These are phyloP conservation scores for Fusarium kyushuense DNA, from an alignment of 2,329 filamentous ascomycete genomes.

Conservation along the genomic window DNA sequence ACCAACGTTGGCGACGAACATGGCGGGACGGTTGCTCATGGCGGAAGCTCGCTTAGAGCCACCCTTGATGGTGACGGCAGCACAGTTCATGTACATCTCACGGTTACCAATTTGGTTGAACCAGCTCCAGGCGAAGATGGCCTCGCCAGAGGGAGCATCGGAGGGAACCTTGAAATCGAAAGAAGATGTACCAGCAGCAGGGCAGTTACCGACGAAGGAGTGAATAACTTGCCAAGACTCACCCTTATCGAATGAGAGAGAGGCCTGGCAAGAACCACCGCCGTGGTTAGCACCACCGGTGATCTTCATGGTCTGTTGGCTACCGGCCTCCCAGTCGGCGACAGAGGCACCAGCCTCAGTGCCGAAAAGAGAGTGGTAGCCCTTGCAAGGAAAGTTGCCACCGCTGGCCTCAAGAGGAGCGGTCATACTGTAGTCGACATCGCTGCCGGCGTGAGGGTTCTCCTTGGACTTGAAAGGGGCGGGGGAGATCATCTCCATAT, in stretches of 20 bases:
- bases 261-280: constrained; percentile 82
- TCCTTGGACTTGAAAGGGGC: constrained; percentile 65
- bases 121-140: constrained; percentile 81
- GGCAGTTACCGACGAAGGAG: constrained; percentile 68
- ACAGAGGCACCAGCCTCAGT: constrained; percentile 64
- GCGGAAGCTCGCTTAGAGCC: constrained; percentile 53
- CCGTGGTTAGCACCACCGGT: constrained; percentile 72
- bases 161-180: constrained; percentile 76
- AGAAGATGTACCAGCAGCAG: constrained; percentile 57
- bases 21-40: constrained; percentile 70
- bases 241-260: constrained; percentile 79
- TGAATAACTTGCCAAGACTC: constrained; percentile 75
- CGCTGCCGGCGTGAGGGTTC: constrained; percentile 60
- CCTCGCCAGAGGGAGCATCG: constrained; percentile 70
- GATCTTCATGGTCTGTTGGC: constrained; percentile 72
- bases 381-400: constrained; percentile 82
- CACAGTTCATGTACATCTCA: constrained; percentile 91
- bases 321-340: constrained; percentile 72
- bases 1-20: constrained; percentile 78
- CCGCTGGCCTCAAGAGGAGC: constrained; percentile 71
- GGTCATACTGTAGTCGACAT: constrained; percentile 79
- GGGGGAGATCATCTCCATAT: constrained; percentile 69
- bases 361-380: constrained; percentile 64
- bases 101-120: constrained; percentile 82
- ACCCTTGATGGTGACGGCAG: constrained; percentile 71